phyloP scores from a whole-genome alignment of 75 land plant species.

The Sequoia sempervirens region DNA sequence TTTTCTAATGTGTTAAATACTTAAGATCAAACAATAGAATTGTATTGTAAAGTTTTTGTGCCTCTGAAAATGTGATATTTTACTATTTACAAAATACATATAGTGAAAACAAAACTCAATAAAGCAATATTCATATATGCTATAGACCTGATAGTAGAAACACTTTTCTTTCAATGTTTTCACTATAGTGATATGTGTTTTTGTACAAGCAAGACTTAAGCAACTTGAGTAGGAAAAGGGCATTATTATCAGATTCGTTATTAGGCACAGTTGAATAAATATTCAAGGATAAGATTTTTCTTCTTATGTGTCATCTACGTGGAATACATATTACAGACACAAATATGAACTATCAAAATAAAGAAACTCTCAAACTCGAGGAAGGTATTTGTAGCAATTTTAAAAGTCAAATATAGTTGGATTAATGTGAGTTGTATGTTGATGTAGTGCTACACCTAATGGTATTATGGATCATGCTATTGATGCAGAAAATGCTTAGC shows the following conservation, averaged over 20 bases:
- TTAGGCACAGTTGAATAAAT: slow-evolving; percentile 61
- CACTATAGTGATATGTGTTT: slow-evolving; percentile 7
- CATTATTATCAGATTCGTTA: slow-evolving; percentile 69
- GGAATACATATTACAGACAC: not conserved
- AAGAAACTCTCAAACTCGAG: not conserved
- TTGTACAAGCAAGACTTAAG: slow-evolving; percentile 44
- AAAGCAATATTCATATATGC: not conserved
- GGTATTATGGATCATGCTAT: slow-evolving; percentile 72
- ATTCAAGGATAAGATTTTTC: not conserved
- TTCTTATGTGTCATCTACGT: not conserved
- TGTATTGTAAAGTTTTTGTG: not conserved
- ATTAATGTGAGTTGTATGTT: not conserved
- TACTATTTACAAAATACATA: not conserved
- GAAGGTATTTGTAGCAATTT: not conserved
- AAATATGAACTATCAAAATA: not conserved
- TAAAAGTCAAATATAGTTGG: not conserved
- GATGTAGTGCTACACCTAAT: slow-evolving; percentile 54
- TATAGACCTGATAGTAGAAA: not conserved
- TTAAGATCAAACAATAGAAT: not conserved
- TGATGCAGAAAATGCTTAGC: slow-evolving; percentile 63
- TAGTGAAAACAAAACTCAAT: not conserved
- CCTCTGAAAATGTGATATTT: not conserved
- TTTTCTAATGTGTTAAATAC: not conserved
- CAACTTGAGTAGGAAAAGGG: slow-evolving; percentile 71
- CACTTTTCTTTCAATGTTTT: not conserved